A percentile compares a stretch with the other conserved stretches of the same genome.
Conservation (phyloP, 208 protist species). For the Lotmaria passim region DNA sequence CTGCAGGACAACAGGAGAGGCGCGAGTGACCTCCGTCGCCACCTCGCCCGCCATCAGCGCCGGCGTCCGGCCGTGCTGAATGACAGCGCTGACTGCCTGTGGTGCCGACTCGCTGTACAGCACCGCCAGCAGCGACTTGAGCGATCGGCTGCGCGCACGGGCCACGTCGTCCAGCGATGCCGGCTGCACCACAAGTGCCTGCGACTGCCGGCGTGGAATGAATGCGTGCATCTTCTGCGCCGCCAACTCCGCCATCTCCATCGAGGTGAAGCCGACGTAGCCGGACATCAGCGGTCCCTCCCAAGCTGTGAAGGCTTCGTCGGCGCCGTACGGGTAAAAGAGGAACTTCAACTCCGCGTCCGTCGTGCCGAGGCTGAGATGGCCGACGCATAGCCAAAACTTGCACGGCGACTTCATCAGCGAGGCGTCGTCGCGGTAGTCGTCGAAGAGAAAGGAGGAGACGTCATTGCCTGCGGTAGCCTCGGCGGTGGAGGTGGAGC, state of each 20-base stretch:
- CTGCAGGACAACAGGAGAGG: conserved; percentile 44
- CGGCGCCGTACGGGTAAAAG: conserved; percentile 86
- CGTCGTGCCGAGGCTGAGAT: conserved; percentile 61
- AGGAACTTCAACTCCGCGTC: conserved; percentile 63
- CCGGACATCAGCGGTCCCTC: conserved; percentile 51
- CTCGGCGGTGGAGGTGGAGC: conserved; percentile 67
- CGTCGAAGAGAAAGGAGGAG: conserved; percentile 61
- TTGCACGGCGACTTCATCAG: conserved; percentile 34
- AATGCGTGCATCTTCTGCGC: conserved; percentile 86
- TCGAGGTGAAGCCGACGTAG: conserved; percentile 78
- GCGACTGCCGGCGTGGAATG: conserved; percentile 75
- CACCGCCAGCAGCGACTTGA: conserved; percentile 38
- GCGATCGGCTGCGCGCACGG: conserved; percentile 33
- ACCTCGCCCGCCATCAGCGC: conserved; percentile 48
- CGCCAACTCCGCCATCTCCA: conserved; percentile 67
- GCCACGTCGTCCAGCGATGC: conserved; percentile 63
- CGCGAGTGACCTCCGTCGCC: conserved; percentile 50
- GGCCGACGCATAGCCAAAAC: conserved; percentile 70
- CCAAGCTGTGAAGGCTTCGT: conserved; percentile 73
- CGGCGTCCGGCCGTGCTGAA: conserved; percentile 30
- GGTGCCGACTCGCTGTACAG: conserved; percentile 37
- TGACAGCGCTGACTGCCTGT: conserved; percentile 37
- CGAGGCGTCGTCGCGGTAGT: conserved; percentile 42
- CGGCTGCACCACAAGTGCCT: conserved; percentile 53
- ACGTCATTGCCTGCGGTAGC: conserved; percentile 74